Conservation (phyloP, 2,329 filamentous ascomycete genomes). For the Aspergillus costaricaensis region DNA sequence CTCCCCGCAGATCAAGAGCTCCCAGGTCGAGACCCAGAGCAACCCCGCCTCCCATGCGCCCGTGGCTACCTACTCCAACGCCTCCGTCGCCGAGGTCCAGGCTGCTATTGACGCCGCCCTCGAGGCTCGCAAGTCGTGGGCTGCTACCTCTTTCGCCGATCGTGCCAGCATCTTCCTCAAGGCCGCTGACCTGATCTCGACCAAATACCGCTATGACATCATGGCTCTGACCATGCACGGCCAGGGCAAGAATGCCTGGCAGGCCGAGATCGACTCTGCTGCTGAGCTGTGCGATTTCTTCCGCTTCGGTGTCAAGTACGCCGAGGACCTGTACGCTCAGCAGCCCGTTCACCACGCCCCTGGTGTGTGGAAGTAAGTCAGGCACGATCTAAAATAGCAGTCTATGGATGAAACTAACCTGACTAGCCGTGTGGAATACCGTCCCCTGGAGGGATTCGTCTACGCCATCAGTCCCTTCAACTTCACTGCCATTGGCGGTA, state of each 20-base stretch:
- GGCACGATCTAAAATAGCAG: no score
- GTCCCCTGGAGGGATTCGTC: slow-evolving; percentile 90
- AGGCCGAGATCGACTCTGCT: slow-evolving; percentile 96
- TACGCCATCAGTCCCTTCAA: slow-evolving; percentile 96
- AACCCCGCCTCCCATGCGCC: slow-evolving; percentile 81
- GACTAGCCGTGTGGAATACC: slow-evolving; percentile 72
- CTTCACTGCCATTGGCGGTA: slow-evolving; percentile 92
- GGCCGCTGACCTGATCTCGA: slow-evolving; percentile 85
- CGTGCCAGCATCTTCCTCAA: slow-evolving; percentile 93
- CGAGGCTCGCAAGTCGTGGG: slow-evolving; percentile 84
- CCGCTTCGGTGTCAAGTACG: slow-evolving; percentile 88
- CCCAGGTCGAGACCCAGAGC: slow-evolving; percentile 59
- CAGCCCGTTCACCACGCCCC: slow-evolving; percentile 82
- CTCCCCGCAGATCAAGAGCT: slow-evolving; percentile 32
- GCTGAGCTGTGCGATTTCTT: slow-evolving; percentile 92
- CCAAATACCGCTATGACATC: slow-evolving; percentile 93
- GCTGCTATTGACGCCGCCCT: slow-evolving; percentile 81
- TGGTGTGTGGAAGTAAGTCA: slow-evolving; percentile 76
- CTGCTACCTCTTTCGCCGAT: slow-evolving; percentile 82
- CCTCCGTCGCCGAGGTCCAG: slow-evolving; percentile 72
- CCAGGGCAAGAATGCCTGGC: slow-evolving; percentile 98
- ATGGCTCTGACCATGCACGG: slow-evolving; percentile 96
- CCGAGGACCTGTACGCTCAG: slow-evolving; percentile 83
- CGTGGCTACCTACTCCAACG: slow-evolving; percentile 83
- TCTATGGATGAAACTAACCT: slow-evolving; percentile 5